A percentile compares a stretch with the other conserved stretches of the same genome.
These are phyloP conservation scores for Xylaria sp. DNA, from an alignment of 2,329 filamentous ascomycete genomes.

Conservation along the genomic window DNA sequence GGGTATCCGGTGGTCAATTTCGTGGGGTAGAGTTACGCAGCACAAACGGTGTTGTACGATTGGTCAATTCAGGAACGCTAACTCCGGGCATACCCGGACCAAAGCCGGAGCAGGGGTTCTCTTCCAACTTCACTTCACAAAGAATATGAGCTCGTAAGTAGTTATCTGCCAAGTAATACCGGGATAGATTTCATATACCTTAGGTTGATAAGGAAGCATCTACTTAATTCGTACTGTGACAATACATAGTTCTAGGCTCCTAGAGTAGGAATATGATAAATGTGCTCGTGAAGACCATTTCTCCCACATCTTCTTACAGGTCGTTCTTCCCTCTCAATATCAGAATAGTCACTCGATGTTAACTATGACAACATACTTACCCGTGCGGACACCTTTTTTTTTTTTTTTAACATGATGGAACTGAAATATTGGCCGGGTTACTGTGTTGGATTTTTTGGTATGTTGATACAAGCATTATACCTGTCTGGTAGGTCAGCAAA, in stretches of 20 bases:
- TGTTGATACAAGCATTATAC: too few species aligned
- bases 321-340: background rate
- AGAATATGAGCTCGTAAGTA: background rate
- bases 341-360: background rate
- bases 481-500: too few species aligned
- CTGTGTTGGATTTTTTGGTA: too few species aligned
- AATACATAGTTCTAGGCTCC: background rate
- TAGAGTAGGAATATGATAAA: background rate
- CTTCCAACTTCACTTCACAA: background rate
- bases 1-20: slow-evolving; percentile 10
- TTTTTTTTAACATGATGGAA: too few species aligned
- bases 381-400: too few species aligned
- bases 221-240: background rate
- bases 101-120: background rate
- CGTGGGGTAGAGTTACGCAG: background rate
- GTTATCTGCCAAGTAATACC: background rate
- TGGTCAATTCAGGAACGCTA: slow-evolving; percentile 38
- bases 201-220: background rate
- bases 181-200: background rate
- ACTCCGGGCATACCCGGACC: slow-evolving; percentile 24
- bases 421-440: too few species aligned
- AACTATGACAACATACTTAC: background rate
- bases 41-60: slow-evolving; percentile 45
- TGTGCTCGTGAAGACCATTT: background rate
- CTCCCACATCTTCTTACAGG: background rate